Percentiles rank a stretch among this genome's conserved stretches.
These are phyloP conservation scores for Lentinula raphanica DNA, from an alignment of 768 basidiomycete genomes.

Conservation along the genomic window DNA sequence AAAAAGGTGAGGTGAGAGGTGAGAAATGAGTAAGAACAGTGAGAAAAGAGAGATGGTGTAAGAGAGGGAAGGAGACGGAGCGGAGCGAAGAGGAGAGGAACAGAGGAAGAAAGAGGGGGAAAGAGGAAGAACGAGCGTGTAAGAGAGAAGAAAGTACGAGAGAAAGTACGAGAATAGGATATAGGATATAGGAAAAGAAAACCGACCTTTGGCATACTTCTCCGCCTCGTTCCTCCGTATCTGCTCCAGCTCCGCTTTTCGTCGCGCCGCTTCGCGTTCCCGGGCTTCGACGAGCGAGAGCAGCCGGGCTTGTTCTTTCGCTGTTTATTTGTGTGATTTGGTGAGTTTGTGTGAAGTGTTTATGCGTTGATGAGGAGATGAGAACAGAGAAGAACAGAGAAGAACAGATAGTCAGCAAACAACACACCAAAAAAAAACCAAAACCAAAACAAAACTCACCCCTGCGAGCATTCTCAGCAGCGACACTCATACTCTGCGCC, in stretches of 20 bases:
- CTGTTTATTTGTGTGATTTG: no score
- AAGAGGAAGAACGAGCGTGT: no score
- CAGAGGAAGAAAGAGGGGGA: not conserved
- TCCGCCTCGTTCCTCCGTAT: slow-evolving; percentile 74
- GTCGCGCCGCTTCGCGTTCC: slow-evolving; percentile 19
- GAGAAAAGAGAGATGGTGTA: not conserved
- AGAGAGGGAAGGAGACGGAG: not conserved
- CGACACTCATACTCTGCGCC: slow-evolving; percentile 58
- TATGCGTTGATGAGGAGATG: no score
- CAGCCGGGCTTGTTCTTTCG: not conserved
- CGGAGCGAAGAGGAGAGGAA: not conserved
- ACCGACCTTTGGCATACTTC: slow-evolving; percentile 69
- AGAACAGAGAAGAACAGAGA: not conserved
- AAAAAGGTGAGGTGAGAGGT: not conserved
- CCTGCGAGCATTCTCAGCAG: slow-evolving; percentile 61
- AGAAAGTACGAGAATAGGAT: no score
- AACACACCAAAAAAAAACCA: not conserved
- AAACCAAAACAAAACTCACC: slow-evolving; percentile 13
- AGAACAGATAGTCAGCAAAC: not conserved
- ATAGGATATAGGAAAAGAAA: not conserved
- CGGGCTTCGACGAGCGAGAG: not conserved
- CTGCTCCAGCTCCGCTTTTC: slow-evolving; percentile 50
- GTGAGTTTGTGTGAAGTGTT: no score
- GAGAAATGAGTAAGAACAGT: no score
- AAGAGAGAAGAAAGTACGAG: no score